Percentiles rank a stretch among this genome's conserved stretches.
Conservation (phyloP, 176 grass and related monocot species). For the Triticum turgidum region DNA sequence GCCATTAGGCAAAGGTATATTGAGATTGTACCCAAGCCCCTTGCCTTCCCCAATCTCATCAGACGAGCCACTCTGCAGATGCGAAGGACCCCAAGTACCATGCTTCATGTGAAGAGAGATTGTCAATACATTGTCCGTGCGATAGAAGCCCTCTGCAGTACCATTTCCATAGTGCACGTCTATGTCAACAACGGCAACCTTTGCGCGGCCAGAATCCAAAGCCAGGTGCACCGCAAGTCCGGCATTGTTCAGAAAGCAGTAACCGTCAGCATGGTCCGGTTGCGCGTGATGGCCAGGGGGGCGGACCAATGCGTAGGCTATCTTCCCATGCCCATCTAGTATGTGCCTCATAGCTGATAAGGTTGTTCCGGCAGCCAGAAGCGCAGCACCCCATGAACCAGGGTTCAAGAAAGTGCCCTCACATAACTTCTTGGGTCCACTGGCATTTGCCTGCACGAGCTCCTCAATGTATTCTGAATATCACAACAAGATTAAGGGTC, state of each 20-base stretch:
- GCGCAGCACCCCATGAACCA: conserved; percentile 78
- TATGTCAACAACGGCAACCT: conserved; percentile 62
- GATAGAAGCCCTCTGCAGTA: conserved; percentile 81
- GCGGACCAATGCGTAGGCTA: conserved; percentile 72
- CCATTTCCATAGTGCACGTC: conserved; percentile 95
- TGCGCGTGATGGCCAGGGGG: conserved; percentile 91
- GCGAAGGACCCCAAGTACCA: conserved; percentile 80
- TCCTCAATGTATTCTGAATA: conserved; percentile 79
- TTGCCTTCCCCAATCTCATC: conserved; percentile 75
- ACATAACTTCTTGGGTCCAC: conserved; percentile 68
- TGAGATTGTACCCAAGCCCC: conserved; percentile 86
- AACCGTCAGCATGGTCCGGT: conserved; percentile 68
- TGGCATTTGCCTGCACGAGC: conserved; percentile 63
- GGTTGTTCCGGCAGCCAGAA: conserved; percentile 74
- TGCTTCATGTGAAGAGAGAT: conserved; percentile 92
- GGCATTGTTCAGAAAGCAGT: conserved; percentile 95
- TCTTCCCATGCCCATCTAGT: conserved; percentile 58
- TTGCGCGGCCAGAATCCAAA: conserved; percentile 54
- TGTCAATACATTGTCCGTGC: conserved; percentile 52
- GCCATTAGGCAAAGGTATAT: conserved; percentile 94
- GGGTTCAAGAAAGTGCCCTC: conserved; percentile 74
- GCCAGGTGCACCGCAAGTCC: conserved; percentile 73
- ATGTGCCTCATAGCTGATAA: conserved; percentile 74
- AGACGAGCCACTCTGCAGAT: conserved; percentile 59
- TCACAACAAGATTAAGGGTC: background rate